Percentiles rank a stretch among this genome's conserved stretches.
phyloP scores from a whole-genome alignment of 345 rosid genomes.

The Hibiscus syriacus region DNA sequence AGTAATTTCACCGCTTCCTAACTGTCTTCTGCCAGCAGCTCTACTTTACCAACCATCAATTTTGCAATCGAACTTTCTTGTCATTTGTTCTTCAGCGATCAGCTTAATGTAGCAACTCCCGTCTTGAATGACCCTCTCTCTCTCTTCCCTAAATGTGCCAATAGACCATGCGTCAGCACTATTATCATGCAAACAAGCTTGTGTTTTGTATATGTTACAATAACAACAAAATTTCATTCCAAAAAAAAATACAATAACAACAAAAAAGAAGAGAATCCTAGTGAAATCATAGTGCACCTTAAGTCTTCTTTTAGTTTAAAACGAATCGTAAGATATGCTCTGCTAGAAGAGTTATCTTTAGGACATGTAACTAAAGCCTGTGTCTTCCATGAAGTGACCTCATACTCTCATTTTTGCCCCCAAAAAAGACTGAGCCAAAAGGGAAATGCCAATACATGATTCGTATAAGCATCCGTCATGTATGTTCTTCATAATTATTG shows the following conservation, averaged over 20 bases:
- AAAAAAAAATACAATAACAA: too few species aligned
- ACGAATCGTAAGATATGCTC: neutral
- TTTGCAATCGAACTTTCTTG: neutral
- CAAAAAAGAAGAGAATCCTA: neutral
- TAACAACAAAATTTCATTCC: too few species aligned
- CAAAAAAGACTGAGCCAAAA: too few species aligned
- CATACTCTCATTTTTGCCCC: too few species aligned
- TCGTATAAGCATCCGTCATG: neutral
- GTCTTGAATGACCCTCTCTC: neutral
- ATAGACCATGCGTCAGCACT: neutral
- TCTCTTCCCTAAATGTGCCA: neutral
- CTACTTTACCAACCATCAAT: neutral
- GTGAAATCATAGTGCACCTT: neutral
- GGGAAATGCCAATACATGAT: neutral
- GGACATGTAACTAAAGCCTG: neutral
- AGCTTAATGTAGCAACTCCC: neutral
- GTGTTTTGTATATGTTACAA: too few species aligned
- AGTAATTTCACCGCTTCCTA: neutral
- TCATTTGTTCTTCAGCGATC: neutral
- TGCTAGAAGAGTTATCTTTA: too few species aligned
- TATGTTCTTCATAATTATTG: neutral
- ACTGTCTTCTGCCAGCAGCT: neutral
- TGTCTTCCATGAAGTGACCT: neutral
- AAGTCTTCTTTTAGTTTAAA: neutral
- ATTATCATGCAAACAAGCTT: neutral